These are phyloP conservation scores for Psilocybe cyanescens DNA, from an alignment of 768 basidiomycete genomes.

Conservation along the genomic window DNA sequence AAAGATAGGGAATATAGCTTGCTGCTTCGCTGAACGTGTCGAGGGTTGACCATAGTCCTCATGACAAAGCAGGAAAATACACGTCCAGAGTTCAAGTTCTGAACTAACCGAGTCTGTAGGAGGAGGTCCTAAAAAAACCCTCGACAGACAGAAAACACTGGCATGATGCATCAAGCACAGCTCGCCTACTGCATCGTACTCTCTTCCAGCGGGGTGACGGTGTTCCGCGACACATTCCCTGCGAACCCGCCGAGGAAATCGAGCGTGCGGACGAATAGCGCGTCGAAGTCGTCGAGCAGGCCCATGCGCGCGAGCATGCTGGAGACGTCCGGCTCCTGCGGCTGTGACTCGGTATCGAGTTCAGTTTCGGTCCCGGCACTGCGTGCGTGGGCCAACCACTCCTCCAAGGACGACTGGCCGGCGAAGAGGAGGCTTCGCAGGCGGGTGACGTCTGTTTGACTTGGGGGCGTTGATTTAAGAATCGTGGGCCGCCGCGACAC, in stretches of 20 bases:
- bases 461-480: conserved; percentile 51
- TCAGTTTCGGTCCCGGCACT: conserved; percentile 22
- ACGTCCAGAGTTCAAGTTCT: too few relatives aligned
- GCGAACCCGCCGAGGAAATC: conserved; percentile 56
- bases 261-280: conserved; percentile 65
- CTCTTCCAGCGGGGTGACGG: conserved; percentile 17
- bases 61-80: too few relatives aligned
- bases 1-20: too few relatives aligned
- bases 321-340: conserved; percentile 34
- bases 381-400: conserved; percentile 55
- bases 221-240: conserved; percentile 23
- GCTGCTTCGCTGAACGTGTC: too few relatives aligned
- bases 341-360: not conserved
- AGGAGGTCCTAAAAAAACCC: too few relatives aligned
- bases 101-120: too few relatives aligned
- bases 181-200: conserved; percentile 14
- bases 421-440: conserved; percentile 66
- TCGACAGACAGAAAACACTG: too few relatives aligned
- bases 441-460: conserved; percentile 75
- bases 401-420: conserved; percentile 64
- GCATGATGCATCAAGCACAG: not conserved
- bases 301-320: conserved; percentile 52
- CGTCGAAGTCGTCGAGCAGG: conserved; percentile 64
- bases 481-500: conserved; percentile 23
- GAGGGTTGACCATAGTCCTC: too few relatives aligned